Conservation (phyloP, 495 filamentous ascomycete genomes). For the Massariosphaeria phaeospora region DNA sequence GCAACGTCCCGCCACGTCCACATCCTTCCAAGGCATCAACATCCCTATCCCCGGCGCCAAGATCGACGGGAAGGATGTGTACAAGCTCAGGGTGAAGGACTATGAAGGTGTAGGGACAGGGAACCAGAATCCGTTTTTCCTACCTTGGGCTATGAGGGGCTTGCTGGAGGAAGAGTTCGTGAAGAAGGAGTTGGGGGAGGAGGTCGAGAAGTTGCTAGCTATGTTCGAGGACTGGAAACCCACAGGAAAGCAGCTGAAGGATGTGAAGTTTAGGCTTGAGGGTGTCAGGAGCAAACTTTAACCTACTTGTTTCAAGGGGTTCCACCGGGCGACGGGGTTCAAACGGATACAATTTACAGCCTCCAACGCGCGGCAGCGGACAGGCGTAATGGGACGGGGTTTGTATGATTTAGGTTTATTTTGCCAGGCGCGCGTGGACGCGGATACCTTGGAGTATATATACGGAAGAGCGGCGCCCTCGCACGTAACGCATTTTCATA, state of each 20-base stretch:
- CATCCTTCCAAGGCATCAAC: slow-evolving; percentile 1
- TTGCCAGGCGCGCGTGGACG: too few relatives aligned
- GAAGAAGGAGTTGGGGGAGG: slow-evolving; percentile 65
- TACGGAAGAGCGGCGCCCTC: too few relatives aligned
- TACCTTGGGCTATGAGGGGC: slow-evolving; percentile 92
- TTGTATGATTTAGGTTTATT: too few relatives aligned
- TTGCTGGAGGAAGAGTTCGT: slow-evolving; percentile 90
- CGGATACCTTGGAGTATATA: too few relatives aligned
- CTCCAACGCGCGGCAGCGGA: too few relatives aligned
- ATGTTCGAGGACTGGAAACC: slow-evolving; percentile 96
- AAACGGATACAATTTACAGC: too few relatives aligned
- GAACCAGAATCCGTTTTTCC: slow-evolving; percentile 71
- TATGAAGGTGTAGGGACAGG: slow-evolving; percentile 30
- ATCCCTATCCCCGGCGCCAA: slow-evolving; percentile 7
- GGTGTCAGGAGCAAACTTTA: slow-evolving; percentile 80
- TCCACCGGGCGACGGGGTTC: too few relatives aligned
- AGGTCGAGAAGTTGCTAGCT: slow-evolving; percentile 71
- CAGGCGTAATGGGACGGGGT: too few relatives aligned
- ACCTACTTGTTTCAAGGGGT: not conserved
- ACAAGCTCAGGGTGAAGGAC: slow-evolving; percentile 30
- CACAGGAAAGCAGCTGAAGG: slow-evolving; percentile 78
- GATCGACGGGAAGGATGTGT: slow-evolving; percentile 40
- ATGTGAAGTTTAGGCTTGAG: slow-evolving; percentile 93
- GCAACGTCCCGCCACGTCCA: slow-evolving; percentile 13
- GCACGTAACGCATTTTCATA: too few relatives aligned